These are phyloP conservation scores for Trametes hirsuta DNA, from an alignment of 1,284 basidiomycete genomes.

Conservation along the genomic window DNA sequence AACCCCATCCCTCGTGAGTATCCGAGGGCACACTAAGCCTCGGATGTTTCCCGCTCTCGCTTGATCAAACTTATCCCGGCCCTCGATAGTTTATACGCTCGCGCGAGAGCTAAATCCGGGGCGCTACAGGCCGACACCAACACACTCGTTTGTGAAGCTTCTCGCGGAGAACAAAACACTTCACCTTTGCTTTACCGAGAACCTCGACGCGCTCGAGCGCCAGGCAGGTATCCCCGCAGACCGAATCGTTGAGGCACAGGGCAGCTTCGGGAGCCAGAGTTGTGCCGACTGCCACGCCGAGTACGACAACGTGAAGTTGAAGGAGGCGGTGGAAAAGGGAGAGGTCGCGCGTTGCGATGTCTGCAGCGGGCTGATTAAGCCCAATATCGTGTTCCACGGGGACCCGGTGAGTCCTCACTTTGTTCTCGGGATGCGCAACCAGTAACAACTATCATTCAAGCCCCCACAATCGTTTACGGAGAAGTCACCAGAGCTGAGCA, in stretches of 20 bases:
- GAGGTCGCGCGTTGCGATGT: slow-evolving; percentile 66
- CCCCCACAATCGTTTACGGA: not conserved
- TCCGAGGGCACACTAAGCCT: not conserved
- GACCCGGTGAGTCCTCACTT: slow-evolving; percentile 57
- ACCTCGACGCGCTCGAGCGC: slow-evolving; percentile 93
- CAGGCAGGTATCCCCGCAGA: slow-evolving; percentile 77
- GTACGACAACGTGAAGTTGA: slow-evolving; percentile 71
- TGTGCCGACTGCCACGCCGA: slow-evolving; percentile 73
- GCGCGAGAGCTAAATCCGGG: slow-evolving; percentile 92
- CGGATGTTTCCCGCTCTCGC: not conserved
- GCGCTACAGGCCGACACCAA: slow-evolving; percentile 82
- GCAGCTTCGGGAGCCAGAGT: slow-evolving; percentile 82
- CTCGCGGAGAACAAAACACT: slow-evolving; percentile 68
- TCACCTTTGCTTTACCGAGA: slow-evolving; percentile 83
- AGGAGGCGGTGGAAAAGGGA: slow-evolving; percentile 56
- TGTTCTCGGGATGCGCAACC: not conserved
- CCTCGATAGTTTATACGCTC: slow-evolving; percentile 71
- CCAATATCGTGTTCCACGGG: slow-evolving; percentile 93
- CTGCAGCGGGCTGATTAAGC: slow-evolving; percentile 81
- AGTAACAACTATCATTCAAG: not conserved
- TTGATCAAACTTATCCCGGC: not conserved
- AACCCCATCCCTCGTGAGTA: slow-evolving; percentile 75
- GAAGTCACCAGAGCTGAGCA: slow-evolving; percentile 58
- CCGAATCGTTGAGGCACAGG: slow-evolving; percentile 92
- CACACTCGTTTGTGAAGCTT: slow-evolving; percentile 89